phyloP scores from a whole-genome alignment of 2,329 filamentous ascomycete genomes.

The Coniella vitis region DNA sequence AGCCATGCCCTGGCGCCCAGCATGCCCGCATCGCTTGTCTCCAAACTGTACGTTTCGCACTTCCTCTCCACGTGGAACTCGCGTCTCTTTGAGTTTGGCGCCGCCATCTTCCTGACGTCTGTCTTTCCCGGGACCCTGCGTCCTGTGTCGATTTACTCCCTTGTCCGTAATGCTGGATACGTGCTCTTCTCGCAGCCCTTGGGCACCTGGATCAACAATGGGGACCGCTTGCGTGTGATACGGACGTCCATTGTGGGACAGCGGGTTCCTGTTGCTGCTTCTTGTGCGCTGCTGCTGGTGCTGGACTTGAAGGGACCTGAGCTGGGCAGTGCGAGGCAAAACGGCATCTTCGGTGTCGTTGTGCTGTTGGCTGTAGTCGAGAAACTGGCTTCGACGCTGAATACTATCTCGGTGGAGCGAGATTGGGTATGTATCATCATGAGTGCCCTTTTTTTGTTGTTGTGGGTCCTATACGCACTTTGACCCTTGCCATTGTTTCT shows the following conservation, averaged over 20 bases:
- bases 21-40: slow-evolving; percentile 6
- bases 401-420: slow-evolving; percentile 61
- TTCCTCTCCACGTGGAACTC: slow-evolving; percentile 59
- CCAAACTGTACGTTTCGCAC: slow-evolving; percentile 50
- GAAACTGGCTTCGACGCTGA: slow-evolving; percentile 55
- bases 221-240: slow-evolving; percentile 43
- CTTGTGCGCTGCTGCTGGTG: slow-evolving; percentile 39
- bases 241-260: slow-evolving; percentile 42
- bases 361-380: slow-evolving; percentile 58
- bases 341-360: slow-evolving; percentile 28
- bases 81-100: slow-evolving; percentile 56
- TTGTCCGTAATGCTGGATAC: slow-evolving; percentile 51
- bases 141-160: slow-evolving; percentile 62
- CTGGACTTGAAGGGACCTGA: slow-evolving; percentile 20
- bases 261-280: slow-evolving; percentile 37
- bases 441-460: too few species aligned
- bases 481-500: too few species aligned
- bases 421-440: slow-evolving; percentile 50
- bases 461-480: too few species aligned
- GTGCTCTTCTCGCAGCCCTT: slow-evolving; percentile 52
- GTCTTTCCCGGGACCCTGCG: slow-evolving; percentile 54
- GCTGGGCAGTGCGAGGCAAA: slow-evolving; percentile 24
- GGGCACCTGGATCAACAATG: slow-evolving; percentile 52
- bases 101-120: slow-evolving; percentile 50
- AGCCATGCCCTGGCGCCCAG: too few species aligned